Percentiles rank a stretch among this genome's conserved stretches.
Conservation (phyloP, 768 basidiomycete genomes). For the Lenzites betulinus region DNA sequence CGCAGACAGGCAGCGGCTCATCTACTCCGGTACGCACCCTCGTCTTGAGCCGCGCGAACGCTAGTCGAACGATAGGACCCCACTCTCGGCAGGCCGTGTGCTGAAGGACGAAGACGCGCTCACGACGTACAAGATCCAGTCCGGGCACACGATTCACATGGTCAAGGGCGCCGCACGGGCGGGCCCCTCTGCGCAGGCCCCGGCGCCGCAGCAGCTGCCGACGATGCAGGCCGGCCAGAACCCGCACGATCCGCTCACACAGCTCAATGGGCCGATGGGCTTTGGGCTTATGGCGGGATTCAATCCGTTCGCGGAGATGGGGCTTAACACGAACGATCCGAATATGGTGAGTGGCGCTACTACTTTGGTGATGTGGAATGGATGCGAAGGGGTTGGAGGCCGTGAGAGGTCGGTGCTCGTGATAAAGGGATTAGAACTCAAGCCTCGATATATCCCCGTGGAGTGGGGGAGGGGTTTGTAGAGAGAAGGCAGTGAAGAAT, state of each 20-base stretch:
- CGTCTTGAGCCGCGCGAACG: neutral
- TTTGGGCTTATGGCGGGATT: constrained; percentile 82
- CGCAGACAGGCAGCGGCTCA: constrained; percentile 86
- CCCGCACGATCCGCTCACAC: constrained; percentile 82
- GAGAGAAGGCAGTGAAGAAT: too few relatives aligned
- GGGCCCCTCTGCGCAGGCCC: constrained; percentile 38
- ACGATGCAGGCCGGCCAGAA: constrained; percentile 93
- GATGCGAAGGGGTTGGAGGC: neutral
- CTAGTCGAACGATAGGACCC: too few relatives aligned
- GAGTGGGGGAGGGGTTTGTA: too few relatives aligned
- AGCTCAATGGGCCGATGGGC: constrained; percentile 74
- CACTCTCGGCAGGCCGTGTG: constrained; percentile 36
- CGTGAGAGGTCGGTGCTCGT: neutral
- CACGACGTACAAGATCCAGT: constrained; percentile 87
- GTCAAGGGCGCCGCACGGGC: constrained; percentile 78
- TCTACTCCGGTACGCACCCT: constrained; percentile 73
- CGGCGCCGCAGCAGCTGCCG: constrained; percentile 64
- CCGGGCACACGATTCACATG: constrained; percentile 89
- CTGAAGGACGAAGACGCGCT: constrained; percentile 79
- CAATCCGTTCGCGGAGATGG: constrained; percentile 93
- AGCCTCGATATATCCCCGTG: too few relatives aligned
- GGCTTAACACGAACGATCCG: constrained; percentile 88
- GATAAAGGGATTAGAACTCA: neutral
- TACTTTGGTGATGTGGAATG: neutral
- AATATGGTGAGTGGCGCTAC: constrained; percentile 69